Percentiles rank a stretch among this genome's conserved stretches.
Conservation (phyloP, 495 filamentous ascomycete genomes). For the Haplographium delicatum region DNA sequence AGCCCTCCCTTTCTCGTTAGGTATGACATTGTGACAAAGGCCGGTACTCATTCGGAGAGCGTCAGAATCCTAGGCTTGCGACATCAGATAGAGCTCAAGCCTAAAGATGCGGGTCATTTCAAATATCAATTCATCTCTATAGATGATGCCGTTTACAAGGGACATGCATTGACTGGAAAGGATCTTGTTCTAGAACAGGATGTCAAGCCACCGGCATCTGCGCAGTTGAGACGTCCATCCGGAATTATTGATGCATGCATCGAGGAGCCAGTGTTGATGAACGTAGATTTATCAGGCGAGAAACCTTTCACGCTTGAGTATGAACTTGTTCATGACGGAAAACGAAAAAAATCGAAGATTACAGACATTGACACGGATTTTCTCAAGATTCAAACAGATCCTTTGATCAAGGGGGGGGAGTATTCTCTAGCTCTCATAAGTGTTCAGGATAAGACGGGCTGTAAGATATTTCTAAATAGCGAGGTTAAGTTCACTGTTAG, state of each 20-base stretch:
- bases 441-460: constrained; percentile 79
- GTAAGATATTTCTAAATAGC: constrained; percentile 75
- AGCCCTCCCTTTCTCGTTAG: constrained; percentile 79
- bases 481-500: constrained; percentile 79
- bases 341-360: constrained; percentile 62
- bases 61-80: constrained; percentile 52
- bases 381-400: constrained; percentile 67
- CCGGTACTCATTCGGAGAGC: constrained; percentile 25
- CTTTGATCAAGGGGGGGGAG: constrained; percentile 73
- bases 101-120: constrained; percentile 74
- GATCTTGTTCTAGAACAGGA: constrained; percentile 71
- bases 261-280: constrained; percentile 67
- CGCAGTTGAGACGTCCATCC: constrained; percentile 51
- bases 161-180: constrained; percentile 45
- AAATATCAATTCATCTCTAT: constrained; percentile 78
- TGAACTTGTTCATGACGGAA: constrained; percentile 87
- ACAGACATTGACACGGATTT: constrained; percentile 52
- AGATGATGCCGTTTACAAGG: constrained; percentile 72
- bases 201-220: constrained; percentile 86
- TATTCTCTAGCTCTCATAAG: constrained; percentile 78
- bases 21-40: constrained; percentile 59
- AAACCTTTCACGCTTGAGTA: constrained; percentile 86
- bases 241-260: constrained; percentile 64
- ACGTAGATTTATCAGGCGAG: constrained; percentile 72
- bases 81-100: constrained; percentile 78